These are phyloP conservation scores for Groenewaldozyma tartarivorans DNA, from an alignment of 805 yeast genomes.

Conservation along the genomic window DNA sequence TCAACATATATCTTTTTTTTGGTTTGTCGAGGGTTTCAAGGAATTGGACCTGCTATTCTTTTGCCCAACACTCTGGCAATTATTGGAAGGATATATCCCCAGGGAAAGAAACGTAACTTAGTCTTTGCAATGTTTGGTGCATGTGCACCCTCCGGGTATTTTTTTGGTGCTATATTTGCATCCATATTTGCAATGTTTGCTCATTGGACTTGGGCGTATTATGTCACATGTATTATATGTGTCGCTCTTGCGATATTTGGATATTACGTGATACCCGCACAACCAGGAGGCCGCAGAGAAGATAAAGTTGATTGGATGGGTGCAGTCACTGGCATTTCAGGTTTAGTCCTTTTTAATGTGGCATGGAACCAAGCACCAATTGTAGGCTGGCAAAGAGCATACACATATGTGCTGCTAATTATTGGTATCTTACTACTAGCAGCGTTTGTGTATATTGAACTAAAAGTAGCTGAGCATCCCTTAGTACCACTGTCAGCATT, in stretches of 20 bases:
- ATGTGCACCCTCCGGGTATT: slow-evolving; percentile 55
- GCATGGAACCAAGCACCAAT: slow-evolving; percentile 71
- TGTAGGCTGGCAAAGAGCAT: slow-evolving; percentile 55
- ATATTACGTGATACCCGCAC: slow-evolving; percentile 32
- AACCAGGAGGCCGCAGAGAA: too few species aligned
- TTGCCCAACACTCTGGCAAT: slow-evolving; percentile 32
- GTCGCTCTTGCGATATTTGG: slow-evolving; percentile 27
- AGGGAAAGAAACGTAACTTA: slow-evolving; percentile 42
- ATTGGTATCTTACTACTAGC: slow-evolving; percentile 37
- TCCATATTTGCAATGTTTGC: slow-evolving; percentile 36
- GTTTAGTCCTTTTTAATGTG: slow-evolving; percentile 55
- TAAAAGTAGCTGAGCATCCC: slow-evolving; percentile 37
- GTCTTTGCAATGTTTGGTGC: slow-evolving; percentile 51
- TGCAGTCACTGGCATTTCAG: slow-evolving; percentile 53
- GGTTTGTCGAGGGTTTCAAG: slow-evolving; percentile 38
- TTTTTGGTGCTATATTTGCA: slow-evolving; percentile 45
- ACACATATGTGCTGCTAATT: slow-evolving; percentile 47
- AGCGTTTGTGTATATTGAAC: slow-evolving; percentile 42
- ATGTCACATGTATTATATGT: slow-evolving; percentile 36
- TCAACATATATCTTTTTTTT: not conserved
- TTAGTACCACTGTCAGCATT: slow-evolving; percentile 44
- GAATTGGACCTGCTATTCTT: slow-evolving; percentile 34
- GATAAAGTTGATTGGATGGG: too few species aligned
- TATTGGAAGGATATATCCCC: slow-evolving; percentile 33
- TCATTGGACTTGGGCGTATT: slow-evolving; percentile 54